Evolutionary conservation across 257 asterid species (phyloP), one percentile per base, ranked within the genome.

Genomic region (Coffea eugenioides): DNA sequence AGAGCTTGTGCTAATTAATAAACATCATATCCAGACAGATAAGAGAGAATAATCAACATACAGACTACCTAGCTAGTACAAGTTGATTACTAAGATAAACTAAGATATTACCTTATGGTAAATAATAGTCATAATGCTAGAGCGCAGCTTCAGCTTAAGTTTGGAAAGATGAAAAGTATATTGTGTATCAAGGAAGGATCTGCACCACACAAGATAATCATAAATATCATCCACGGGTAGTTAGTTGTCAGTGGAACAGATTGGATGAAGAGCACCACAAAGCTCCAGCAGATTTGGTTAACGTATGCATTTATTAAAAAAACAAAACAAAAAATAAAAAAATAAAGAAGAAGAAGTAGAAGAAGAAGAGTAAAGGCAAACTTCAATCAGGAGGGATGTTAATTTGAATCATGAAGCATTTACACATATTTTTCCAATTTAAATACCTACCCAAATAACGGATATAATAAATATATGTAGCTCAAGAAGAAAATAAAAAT

Each of bases 141-240:
- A 90, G 83, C 99, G 91, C 87, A 95, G 86, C 90, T 87, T 93
- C 87, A 95, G 89, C 91, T 93, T 86, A 81, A 95, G 87, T 89
- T 87, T 89, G 87, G 97, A 84, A 79, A 95, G 97, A 80, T 87
- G 96, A 82, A 89, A 92, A 66, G 94, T 82, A 78, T 93, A 93
- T 72, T 95, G 99, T 52, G 99, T 95, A 77, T 95, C 98, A 31
- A 95, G 97, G 87, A 93, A 90, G 70, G 99, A 95, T 89, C 99
- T 93, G 97, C 91, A 84, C 71, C 80, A 59, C 49, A 13, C 71
- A 81, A 73, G 69, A 54, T 54, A 78, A 48, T 64, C 71, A 66
- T 56, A 65, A 78, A 68, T 23, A 79, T 45, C 16, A 51, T 20
- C 34, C 13, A 73, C 39, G 27, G 43, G 20, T 3, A 71, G 2